A percentile compares a stretch with the other conserved stretches of the same genome.
Conservation (phyloP, 2,329 filamentous ascomycete genomes). For the Colletotrichum spaethianum region DNA sequence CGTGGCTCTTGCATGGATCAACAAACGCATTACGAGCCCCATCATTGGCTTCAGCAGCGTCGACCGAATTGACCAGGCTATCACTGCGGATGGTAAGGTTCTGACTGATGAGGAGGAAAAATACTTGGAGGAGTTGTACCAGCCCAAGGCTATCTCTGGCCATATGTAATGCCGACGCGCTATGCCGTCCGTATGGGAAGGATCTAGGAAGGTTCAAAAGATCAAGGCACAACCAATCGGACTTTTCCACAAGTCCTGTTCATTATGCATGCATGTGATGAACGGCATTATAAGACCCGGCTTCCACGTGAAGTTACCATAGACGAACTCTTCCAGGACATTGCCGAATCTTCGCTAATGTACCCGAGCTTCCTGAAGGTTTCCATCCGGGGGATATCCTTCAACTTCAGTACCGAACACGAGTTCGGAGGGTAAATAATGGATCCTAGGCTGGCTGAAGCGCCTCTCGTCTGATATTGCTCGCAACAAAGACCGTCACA, state of each 20-base stretch:
- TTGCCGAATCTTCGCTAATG: not conserved
- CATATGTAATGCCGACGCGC: slow-evolving; percentile 3
- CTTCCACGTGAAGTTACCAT: not conserved
- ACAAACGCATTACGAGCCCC: slow-evolving; percentile 67
- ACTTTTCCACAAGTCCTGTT: not conserved
- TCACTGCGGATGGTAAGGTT: slow-evolving; percentile 60
- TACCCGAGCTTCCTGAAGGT: not conserved
- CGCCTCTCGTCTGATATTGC: slow-evolving; percentile 17
- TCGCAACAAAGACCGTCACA: slow-evolving; percentile 18
- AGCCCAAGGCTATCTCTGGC: slow-evolving; percentile 61
- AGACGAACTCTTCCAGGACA: not conserved
- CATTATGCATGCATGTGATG: not conserved
- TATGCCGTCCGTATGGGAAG: not conserved
- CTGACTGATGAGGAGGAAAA: slow-evolving; percentile 72
- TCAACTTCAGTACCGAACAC: slow-evolving; percentile 12
- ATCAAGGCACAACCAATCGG: not conserved
- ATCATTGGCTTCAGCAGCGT: slow-evolving; percentile 74
- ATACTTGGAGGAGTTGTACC: slow-evolving; percentile 74
- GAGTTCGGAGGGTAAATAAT: not conserved
- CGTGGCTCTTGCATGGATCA: slow-evolving; percentile 75
- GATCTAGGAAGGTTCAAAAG: not conserved
- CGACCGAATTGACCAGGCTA: slow-evolving; percentile 73
- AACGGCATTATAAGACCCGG: too few relatives aligned
- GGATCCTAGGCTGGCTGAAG: slow-evolving; percentile 11
- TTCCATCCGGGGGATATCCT: not conserved